Percentiles rank a stretch among this genome's conserved stretches.
phyloP scores from a whole-genome alignment of 2,329 filamentous ascomycete species.

The Alternaria rosae region DNA sequence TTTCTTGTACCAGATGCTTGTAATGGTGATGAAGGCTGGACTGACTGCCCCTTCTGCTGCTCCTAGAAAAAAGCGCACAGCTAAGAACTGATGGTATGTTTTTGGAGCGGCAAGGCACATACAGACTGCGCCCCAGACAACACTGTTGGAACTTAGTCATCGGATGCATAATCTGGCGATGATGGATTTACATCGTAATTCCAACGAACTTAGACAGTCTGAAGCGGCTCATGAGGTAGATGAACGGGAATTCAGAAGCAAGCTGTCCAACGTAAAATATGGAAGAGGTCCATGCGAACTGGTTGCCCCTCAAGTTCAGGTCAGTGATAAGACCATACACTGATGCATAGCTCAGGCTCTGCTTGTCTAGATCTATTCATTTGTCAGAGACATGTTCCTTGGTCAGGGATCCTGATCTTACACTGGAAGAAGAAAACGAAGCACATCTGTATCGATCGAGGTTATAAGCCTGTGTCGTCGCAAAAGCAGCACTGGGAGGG shows the following conservation, averaged over 20 bases:
- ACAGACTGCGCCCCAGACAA: slow-evolving; percentile 50
- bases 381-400: no score
- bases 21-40: slow-evolving; percentile 58
- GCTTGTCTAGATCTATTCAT: slow-evolving; percentile 52
- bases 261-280: slow-evolving; percentile 55
- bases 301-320: slow-evolving; percentile 53
- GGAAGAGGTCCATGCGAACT: slow-evolving; percentile 60
- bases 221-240: slow-evolving; percentile 60
- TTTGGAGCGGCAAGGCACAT: no score
- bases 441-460: no score
- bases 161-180: no score
- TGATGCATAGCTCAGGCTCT: slow-evolving; percentile 59
- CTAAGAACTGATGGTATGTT: no score
- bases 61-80: slow-evolving; percentile 50
- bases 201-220: slow-evolving; percentile 61
- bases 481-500: neutral
- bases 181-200: slow-evolving; percentile 43
- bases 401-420: no score
- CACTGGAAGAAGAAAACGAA: no score
- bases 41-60: slow-evolving; percentile 56
- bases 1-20: slow-evolving; percentile 41
- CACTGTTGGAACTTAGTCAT: no score
- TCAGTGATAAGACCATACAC: slow-evolving; percentile 58
- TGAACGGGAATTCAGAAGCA: slow-evolving; percentile 58
- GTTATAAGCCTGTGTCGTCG: no score